Evolutionary conservation across 805 yeast genomes (phyloP).

Genomic region (Saturnispora zaruensis): DNA sequence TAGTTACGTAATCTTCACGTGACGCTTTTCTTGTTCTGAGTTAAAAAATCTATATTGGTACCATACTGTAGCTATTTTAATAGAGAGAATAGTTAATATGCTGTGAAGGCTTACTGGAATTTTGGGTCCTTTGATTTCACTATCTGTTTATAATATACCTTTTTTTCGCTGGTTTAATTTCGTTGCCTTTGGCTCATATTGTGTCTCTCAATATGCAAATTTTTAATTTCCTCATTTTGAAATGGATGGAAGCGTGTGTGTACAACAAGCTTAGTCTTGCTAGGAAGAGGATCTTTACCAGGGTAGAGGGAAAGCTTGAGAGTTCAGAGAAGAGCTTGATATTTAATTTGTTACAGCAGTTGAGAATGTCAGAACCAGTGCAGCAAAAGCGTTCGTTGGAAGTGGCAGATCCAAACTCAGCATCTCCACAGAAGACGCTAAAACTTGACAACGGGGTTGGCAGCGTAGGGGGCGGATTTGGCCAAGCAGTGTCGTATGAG

Average conservation of each 20-base stretch:
- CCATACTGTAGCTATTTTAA: not conserved
- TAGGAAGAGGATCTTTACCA: not conserved
- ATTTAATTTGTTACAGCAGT: too few species aligned
- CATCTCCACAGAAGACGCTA: not conserved
- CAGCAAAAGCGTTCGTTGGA: conserved; percentile 3
- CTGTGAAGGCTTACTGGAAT: not conserved
- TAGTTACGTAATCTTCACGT: not conserved
- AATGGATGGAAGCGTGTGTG: not conserved
- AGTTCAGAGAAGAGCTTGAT: not conserved
- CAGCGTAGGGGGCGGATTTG: not conserved
- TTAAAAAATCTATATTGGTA: not conserved
- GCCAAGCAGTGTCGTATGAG: not conserved
- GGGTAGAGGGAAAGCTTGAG: not conserved
- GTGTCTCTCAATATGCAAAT: not conserved
- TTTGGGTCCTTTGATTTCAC: too few species aligned
- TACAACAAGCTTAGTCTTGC: not conserved
- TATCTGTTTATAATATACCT: too few species aligned
- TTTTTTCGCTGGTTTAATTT: not conserved
- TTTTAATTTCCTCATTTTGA: not conserved
- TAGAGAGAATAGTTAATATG: not conserved
- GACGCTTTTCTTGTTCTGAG: not conserved
- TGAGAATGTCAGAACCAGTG: not conserved
- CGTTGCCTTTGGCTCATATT: not conserved
- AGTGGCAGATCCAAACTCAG: not conserved
- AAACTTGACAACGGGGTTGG: not conserved